A percentile compares a stretch with the other conserved stretches of the same genome.
Evolutionary conservation across 192 early-diverging fungal genomes (phyloP).

Genomic region (Coemansia sp.): DNA sequence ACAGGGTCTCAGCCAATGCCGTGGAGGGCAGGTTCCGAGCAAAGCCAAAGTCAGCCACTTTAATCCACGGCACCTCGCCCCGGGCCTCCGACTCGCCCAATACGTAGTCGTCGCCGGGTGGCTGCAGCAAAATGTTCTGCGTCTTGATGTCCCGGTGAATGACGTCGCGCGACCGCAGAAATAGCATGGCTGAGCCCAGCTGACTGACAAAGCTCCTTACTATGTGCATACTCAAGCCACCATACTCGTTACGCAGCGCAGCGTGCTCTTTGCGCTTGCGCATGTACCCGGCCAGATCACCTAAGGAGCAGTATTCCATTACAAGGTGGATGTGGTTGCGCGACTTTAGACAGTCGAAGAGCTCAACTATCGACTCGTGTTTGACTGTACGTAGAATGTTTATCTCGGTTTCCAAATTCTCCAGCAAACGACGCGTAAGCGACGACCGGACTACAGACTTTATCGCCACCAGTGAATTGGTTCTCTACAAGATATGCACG

Average conservation of each 20-base stretch:
- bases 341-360: constrained; percentile 91
- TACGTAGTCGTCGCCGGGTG: constrained; percentile 54
- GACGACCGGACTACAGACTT: constrained; percentile 90
- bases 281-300: constrained; percentile 92
- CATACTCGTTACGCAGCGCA: constrained; percentile 63
- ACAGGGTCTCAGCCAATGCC: constrained; percentile 92
- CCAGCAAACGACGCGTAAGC: constrained; percentile 87
- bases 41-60: constrained; percentile 99
- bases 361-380: constrained; percentile 86
- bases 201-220: constrained; percentile 87
- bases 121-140: constrained; percentile 87
- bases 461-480: constrained; percentile 76
- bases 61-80: constrained; percentile 68
- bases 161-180: constrained; percentile 81
- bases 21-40: constrained; percentile 83
- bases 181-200: constrained; percentile 79
- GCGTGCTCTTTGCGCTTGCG: constrained; percentile 64
- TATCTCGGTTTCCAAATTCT: constrained; percentile 97
- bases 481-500: constrained; percentile 41
- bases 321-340: constrained; percentile 93
- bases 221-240: constrained; percentile 80
- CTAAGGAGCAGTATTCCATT: constrained; percentile 98
- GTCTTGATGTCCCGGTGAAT: constrained; percentile 99
- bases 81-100: constrained; percentile 49
- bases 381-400: constrained; percentile 84